A percentile compares a stretch with the other conserved stretches of the same genome.
These are phyloP conservation scores for Geotrichum carabidarum DNA, from an alignment of 1,139 yeast genomes.

Conservation along the genomic window DNA sequence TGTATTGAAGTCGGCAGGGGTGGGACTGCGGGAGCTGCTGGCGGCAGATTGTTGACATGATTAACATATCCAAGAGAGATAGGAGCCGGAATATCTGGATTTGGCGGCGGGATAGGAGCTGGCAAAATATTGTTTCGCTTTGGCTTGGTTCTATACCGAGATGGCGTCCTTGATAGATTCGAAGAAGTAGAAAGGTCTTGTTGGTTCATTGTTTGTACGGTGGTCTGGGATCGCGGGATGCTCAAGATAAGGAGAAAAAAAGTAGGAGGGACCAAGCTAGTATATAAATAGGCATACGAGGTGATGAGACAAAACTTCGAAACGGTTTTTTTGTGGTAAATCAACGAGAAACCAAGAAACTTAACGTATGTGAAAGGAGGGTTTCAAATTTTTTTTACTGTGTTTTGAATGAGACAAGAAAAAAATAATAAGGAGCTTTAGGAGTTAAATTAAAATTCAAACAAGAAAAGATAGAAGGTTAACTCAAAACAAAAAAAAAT, in stretches of 20 bases:
- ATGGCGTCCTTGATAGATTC: not conserved
- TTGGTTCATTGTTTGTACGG: not conserved
- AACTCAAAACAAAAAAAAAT: too few species aligned
- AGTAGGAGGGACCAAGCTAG: not conserved
- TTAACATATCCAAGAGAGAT: conserved; percentile 8
- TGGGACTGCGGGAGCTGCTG: not conserved
- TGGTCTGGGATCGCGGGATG: not conserved
- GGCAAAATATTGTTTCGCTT: not conserved
- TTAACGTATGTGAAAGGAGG: too few species aligned
- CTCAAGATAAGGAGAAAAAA: not conserved
- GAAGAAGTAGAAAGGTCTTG: not conserved
- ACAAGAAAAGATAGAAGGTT: too few species aligned
- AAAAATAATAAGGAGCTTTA: too few species aligned
- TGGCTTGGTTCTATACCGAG: not conserved
- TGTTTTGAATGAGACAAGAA: too few species aligned
- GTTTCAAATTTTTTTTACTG: too few species aligned
- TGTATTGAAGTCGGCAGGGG: too few species aligned
- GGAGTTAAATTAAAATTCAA: too few species aligned
- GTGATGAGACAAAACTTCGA: not conserved
- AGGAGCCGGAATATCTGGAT: not conserved
- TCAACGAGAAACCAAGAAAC: too few species aligned
- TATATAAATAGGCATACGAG: too few species aligned
- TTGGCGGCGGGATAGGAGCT: not conserved
- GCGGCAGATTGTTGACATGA: not conserved
- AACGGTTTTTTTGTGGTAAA: not conserved